Base-by-base conservation (phyloP, 169 alveolate genomes). In the Eimeria mitis region DNA sequence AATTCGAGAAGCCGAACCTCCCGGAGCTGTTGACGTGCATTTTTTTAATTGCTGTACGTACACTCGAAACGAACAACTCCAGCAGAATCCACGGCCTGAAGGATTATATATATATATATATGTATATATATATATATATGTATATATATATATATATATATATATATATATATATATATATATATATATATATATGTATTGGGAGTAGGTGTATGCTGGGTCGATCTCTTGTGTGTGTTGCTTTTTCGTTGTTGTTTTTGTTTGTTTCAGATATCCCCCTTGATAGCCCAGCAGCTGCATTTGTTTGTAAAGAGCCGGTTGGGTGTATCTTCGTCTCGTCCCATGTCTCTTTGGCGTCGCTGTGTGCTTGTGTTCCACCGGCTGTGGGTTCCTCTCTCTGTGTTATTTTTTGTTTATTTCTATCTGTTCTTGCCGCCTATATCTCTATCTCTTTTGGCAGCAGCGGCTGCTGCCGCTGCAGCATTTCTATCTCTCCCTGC, bases 11-110 rank as follows among this genome's bases (percentile, higher is more conserved):
- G 92, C 92, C 92, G 44, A 37, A 56, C 42, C 3, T 85, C 68
- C 42, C 63, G 56, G 92, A 85, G 92, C n/a, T 85, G 81, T 31
- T 85, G 92, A 16, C 63, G 11, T 85, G 92, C 79, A 61, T 85
- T 42, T 23, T 65, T 1, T 23, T 85, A 61, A 85, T 85, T 13
- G 92, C 65, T 61, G 92, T 85, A 85, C 56, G 92, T 40, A 34
- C n/a, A 71, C 31, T 71, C 54, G 14, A 71, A 11, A 37, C 34
- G 8, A 7, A 3, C 49, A 9, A 34, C 28, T 37, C 1, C 81
- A 13, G 49, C 71, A 63, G 81, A 13, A 5, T 0, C 28, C 16
- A 40, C 1, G 11, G n/a, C 52, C 54, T 40, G 81, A 1, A 63
- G 73, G 7, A 23, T 34, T 8, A 4, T 11, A 2, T 21, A 25